Conservation (phyloP, 2,329 filamentous ascomycete species). For the Thielaviopsis ethacetica region DNA sequence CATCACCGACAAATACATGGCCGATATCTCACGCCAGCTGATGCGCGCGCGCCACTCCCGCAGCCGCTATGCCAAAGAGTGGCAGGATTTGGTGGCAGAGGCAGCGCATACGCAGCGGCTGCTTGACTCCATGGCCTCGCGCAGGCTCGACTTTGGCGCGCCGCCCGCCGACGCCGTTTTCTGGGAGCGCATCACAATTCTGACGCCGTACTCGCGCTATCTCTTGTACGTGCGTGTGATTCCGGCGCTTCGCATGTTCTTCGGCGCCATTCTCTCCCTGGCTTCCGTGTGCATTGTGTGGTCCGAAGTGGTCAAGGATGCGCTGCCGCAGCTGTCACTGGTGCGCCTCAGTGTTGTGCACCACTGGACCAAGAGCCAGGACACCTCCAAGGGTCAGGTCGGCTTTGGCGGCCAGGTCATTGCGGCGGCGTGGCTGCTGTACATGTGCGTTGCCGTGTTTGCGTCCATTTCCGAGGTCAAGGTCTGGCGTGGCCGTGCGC, state of each 20-base stretch:
- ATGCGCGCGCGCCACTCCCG: constrained; percentile 70
- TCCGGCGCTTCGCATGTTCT: constrained; percentile 46
- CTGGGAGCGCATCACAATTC: constrained; percentile 37
- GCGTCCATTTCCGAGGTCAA: constrained; percentile 82
- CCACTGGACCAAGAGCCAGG: constrained; percentile 42
- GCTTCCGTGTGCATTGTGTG: constrained; percentile 77
- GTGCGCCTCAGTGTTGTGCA: constrained; percentile 54
- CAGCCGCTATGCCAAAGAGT: constrained; percentile 69
- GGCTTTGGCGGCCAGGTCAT: constrained; percentile 76
- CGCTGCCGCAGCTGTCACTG: constrained; percentile 59
- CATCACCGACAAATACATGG: constrained; percentile 84
- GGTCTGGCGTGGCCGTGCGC: constrained; percentile 89
- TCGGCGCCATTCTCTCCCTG: constrained; percentile 52
- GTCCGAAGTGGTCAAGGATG: constrained; percentile 82
- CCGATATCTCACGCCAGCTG: constrained; percentile 70
- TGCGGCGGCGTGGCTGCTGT: constrained; percentile 76
- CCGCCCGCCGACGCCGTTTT: constrained; percentile 37
- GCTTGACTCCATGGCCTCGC: constrained; percentile 66
- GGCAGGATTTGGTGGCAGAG: constrained; percentile 61
- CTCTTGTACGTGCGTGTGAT: constrained; percentile 58
- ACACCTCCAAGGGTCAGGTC: constrained; percentile 48
- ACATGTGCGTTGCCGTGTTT: constrained; percentile 87
- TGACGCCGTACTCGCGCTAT: constrained; percentile 73
- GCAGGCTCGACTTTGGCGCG: constrained; percentile 59
- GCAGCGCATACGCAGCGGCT: constrained; percentile 65